Evolutionary conservation across 2,329 filamentous ascomycete species (phyloP), one percentile per base, ranked within the genome.

Genomic region (Bipolaris zeicola): DNA sequence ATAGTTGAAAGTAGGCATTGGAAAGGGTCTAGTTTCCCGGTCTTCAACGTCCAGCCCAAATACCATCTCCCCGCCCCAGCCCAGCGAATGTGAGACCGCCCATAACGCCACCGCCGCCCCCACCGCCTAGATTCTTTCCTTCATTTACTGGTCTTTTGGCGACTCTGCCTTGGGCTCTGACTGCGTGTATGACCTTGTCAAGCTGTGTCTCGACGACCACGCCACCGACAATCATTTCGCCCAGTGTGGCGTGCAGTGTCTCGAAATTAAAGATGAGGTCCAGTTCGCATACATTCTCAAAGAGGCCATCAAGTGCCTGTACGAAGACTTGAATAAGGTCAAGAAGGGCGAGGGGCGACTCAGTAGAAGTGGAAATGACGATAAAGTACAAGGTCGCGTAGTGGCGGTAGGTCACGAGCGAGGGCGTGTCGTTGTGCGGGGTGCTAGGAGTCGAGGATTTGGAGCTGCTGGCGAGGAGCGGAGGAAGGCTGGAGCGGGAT

Each of bases 261-360:
- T 99, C 95, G 69, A 96, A 99, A 75, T 98, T 98, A 81, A 99
- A 99, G 76, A 99, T 99, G 66, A 99, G 84, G 77, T 99, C 93
- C 53, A 99, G 82, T 81, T 99, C 95, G 83, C 95, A 99, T 8
- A 99, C 95, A 75, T 99, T 97, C 79, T 98, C 95, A 74, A 99
- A 99, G 38, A 99, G 83, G 63, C 92, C 87, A 76, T 99, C 95
- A 34, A 99, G 85, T 0, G 94, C 89, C 78, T 99, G 95, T 62
- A 99, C 95, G 70, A 97, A 99, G 58, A 99, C 95, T 78, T 99
- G 95, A 64, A 99, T 98, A 52, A 99, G 81, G 77, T 99, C 95
- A 60, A 99, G 92, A 22, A 99, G 84, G 0, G 95, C 95, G 3
- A 99, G 88, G 0, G 95, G 95, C 1, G 92, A 96, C 78, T 99